Evolutionary conservation across 345 rosid species (phyloP).

Genomic region (Eucalyptus camaldulensis): DNA sequence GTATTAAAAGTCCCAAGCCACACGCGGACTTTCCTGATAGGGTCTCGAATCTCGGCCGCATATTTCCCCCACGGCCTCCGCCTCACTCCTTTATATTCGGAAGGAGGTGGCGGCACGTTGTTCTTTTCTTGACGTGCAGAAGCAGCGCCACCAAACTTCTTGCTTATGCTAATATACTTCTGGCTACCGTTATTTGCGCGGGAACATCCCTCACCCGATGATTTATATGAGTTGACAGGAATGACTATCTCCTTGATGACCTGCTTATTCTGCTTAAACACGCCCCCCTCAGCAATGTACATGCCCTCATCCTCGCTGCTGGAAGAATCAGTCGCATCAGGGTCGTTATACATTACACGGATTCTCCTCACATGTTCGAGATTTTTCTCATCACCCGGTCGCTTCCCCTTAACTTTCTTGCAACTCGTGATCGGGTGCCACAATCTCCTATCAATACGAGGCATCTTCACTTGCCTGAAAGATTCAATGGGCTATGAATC

Average conservation of each 20-base stretch:
- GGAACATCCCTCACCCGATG: background rate
- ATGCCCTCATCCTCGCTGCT: background rate
- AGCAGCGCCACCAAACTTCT: background rate
- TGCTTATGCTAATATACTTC: background rate
- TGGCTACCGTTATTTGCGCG: background rate
- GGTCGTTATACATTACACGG: background rate
- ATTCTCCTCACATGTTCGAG: background rate
- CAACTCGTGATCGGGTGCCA: background rate
- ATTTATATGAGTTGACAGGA: background rate
- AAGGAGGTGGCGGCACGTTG: background rate
- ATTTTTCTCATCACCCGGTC: background rate
- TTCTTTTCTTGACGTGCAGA: background rate
- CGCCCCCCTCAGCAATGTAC: background rate
- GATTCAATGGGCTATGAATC: background rate
- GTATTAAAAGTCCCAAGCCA: background rate
- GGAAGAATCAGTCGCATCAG: background rate
- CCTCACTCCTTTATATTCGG: background rate
- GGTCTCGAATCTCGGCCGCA: background rate
- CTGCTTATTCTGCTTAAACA: background rate
- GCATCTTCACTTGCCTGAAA: background rate
- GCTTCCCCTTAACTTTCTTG: background rate
- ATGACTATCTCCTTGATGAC: background rate
- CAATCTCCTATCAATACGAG: background rate
- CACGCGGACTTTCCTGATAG: background rate
- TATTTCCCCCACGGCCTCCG: background rate